phyloP scores from a whole-genome alignment of 2,329 filamentous ascomycete species.

The Colletotrichum caudatum region DNA sequence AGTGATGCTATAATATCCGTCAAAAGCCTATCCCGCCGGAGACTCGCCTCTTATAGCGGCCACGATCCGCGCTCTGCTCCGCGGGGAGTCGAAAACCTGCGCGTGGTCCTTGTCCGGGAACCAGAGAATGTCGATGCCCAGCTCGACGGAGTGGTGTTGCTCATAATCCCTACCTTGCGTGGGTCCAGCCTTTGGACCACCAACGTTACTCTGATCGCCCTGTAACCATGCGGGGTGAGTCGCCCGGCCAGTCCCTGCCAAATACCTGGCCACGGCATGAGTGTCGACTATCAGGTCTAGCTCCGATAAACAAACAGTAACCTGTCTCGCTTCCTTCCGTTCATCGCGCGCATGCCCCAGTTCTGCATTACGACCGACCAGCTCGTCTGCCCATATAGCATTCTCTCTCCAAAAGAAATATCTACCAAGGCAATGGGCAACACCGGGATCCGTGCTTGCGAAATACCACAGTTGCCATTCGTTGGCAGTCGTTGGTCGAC shows the following conservation, averaged over 20 bases:
- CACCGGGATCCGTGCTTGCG: slow-evolving; percentile 74
- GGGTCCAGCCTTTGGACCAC: slow-evolving; percentile 21
- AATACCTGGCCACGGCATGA: slow-evolving; percentile 67
- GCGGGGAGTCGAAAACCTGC: slow-evolving; percentile 65
- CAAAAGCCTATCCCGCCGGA: slow-evolving; percentile 1
- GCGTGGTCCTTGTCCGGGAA: slow-evolving; percentile 73
- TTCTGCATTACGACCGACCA: slow-evolving; percentile 50
- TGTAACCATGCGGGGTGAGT: slow-evolving; percentile 38
- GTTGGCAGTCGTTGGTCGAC: slow-evolving; percentile 67
- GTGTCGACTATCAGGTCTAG: slow-evolving; percentile 76
- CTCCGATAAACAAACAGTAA: slow-evolving; percentile 70
- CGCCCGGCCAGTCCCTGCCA: slow-evolving; percentile 48
- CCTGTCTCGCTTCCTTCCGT: slow-evolving; percentile 49
- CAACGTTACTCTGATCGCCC: slow-evolving; percentile 42
- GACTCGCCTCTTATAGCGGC: slow-evolving; percentile 43
- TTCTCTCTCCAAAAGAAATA: slow-evolving; percentile 81
- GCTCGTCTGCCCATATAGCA: slow-evolving; percentile 76
- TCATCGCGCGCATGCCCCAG: slow-evolving; percentile 31
- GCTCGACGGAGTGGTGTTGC: slow-evolving; percentile 29
- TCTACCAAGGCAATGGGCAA: slow-evolving; percentile 72
- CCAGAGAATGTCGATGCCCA: slow-evolving; percentile 69
- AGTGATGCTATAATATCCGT: background rate
- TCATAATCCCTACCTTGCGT: slow-evolving; percentile 6
- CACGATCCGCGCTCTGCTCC: slow-evolving; percentile 48
- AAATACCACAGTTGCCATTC: slow-evolving; percentile 80